Base-by-base conservation (phyloP, 1,284 basidiomycete species). In the Puccinia coronata region DNA sequence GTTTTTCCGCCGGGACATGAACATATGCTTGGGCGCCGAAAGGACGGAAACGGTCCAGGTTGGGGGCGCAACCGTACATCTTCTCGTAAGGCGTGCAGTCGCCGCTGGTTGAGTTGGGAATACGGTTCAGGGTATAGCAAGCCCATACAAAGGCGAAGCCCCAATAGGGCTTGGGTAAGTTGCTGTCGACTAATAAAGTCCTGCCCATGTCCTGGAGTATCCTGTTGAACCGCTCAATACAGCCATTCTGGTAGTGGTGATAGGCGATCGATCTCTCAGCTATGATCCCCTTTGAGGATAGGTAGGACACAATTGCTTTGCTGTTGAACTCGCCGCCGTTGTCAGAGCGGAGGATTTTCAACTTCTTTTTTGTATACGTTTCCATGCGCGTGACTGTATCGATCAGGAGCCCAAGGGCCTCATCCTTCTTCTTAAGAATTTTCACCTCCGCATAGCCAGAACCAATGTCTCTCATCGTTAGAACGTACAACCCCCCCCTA, bases 291-390 rank as follows among this genome's bases (percentile, higher is more conserved):
- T 67, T 67, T 4, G 5, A 8, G 1, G 2, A 1, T 2, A 67
- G 39, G 20, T 6, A 67, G n/a, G 12, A 5, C 2, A 20, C 36
- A 1, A 67, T 36, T 6, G 16, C 20, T 1, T 23, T 2, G 20
- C 25, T 67, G n/a, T 47, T 67, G 36, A 67, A 73, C 25, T 73
- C 71, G 8, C 43, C 51, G 12, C 51, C 71, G 31, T 55, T 53
- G n/a, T 73, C 39, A 8, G 51, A 73, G 12, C 49, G 31, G 1
- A 73, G 34, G 1, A 36, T 36, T 8, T 57, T 55, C 2, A 73
- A 2, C 2, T 28, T 55, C 1, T 53, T 9, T 0, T 23, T 28
- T 4, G 71, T 73, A 16, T 6, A 2, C 12, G 28, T 53, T 36
- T 61, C 57, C 11, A 61, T 16, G 11, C 34, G 11, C 12, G 5